These are phyloP conservation scores for Ganoderma multipileum DNA, from an alignment of 1,284 basidiomycete genomes.

Conservation along the genomic window DNA sequence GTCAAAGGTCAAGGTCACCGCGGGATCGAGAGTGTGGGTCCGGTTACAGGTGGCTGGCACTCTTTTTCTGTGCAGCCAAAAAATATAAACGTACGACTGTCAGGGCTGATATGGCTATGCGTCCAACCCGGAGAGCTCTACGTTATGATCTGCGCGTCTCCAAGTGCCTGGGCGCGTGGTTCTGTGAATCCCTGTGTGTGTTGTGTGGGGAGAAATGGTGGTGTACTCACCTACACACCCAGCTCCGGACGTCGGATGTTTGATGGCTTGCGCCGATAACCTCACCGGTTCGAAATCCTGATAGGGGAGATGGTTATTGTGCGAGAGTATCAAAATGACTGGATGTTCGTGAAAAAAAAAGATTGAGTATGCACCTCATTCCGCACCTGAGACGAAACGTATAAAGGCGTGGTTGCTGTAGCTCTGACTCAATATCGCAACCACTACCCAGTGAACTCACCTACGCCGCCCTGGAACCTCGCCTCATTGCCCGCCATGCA, in stretches of 20 bases:
- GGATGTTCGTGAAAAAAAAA: neutral
- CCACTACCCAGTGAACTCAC: neutral
- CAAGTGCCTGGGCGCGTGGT: neutral
- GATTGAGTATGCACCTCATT: neutral
- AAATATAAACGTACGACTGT: neutral
- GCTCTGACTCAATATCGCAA: neutral
- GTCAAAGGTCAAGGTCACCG: neutral
- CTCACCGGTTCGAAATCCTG: neutral
- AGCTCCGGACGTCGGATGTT: neutral
- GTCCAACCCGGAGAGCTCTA: neutral
- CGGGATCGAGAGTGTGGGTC: neutral
- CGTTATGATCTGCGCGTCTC: neutral
- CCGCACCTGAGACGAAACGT: neutral
- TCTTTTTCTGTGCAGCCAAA: neutral
- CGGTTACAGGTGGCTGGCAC: neutral
- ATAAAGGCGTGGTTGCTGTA: neutral
- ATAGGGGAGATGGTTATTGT: neutral
- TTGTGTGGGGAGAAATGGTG: neutral
- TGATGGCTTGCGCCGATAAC: neutral
- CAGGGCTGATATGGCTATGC: neutral
- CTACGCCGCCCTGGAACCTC: neutral
- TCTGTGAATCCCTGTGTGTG: too few species aligned
- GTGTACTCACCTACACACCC: neutral
- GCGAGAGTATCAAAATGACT: neutral
- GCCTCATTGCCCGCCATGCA: neutral